Evolutionary conservation across 129 eudicot species (phyloP), one percentile per base, ranked within the genome.

Genomic region (Ambrosia trifida): DNA sequence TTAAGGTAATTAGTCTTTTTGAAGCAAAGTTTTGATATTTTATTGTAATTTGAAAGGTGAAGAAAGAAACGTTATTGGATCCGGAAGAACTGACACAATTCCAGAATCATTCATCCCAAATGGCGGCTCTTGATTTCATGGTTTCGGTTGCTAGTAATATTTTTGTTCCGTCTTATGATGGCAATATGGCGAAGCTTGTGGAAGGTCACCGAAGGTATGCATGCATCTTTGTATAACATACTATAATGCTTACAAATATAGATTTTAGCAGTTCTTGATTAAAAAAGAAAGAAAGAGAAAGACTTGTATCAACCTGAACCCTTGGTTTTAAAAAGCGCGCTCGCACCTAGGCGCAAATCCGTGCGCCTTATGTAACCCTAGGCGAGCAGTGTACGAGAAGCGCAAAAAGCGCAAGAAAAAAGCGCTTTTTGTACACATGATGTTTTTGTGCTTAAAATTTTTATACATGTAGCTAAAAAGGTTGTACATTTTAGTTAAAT

Each of bases 71-170:
- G 62, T 81, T 94, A 76, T 80, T 94, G 54, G 85, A 75, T 82
- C 85, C 83, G 10, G 86, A 83, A 54, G 96, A 87, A 32, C 64
- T 87, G 85, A 79, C 73, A 66, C 93, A 85, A 43, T 87, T 94
- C 49, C 93, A 83, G 64, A 94, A 94, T 62, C 97, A 94, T 82
- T 94, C 99, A 20, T 90, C 97, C 47, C 99, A 94, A 80, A 94
- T 94, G 99, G 99, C 99, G 7, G 97, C 99, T 44, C 87, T 94
- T 3, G 99, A 94, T 84, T 94, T 94, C 69, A 87, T 90, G 83
- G 99, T 94, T 77, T 90, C 99, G 8, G 91, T 90, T 74, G 91
- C 97, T 40, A 94, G 99, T 78, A 80, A 86, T 68, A 69, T 82
- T n/a, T 94, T 87, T 69, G 72, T 94, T 79, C 99, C 99, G 13